These are phyloP conservation scores for Arabis hirsuta DNA, from an alignment of 345 rosid species.

Conservation along the genomic window DNA sequence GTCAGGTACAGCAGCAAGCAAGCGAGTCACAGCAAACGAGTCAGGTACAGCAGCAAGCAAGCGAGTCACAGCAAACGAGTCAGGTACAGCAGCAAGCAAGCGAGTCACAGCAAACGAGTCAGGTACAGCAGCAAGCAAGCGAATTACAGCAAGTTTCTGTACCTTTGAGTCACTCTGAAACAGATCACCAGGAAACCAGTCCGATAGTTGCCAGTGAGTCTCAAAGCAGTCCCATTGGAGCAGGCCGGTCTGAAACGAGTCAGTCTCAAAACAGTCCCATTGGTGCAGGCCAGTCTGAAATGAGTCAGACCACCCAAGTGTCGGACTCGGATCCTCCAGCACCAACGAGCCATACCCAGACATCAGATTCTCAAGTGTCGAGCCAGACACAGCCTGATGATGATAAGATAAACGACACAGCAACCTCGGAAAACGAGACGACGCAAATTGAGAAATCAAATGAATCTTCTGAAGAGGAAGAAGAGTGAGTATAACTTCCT, in stretches of 20 bases:
- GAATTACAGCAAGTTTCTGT: constrained; percentile 38
- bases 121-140: constrained; percentile 16
- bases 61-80: constrained; percentile 38
- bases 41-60: neutral
- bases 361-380: constrained; percentile 47
- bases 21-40: constrained; percentile 25
- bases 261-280: constrained; percentile 35
- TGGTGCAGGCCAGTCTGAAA: constrained; percentile 22
- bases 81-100: constrained; percentile 16
- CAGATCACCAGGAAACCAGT: constrained; percentile 37
- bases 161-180: constrained; percentile 30
- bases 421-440: constrained; percentile 58
- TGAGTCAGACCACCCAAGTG: constrained; percentile 32
- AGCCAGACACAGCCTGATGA: constrained; percentile 57
- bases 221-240: constrained; percentile 31
- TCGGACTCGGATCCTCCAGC: constrained; percentile 32
- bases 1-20: constrained; percentile 29
- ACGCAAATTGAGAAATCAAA: constrained; percentile 51
- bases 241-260: constrained; percentile 14
- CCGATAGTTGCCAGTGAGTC: constrained; percentile 31
- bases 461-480: constrained; percentile 54
- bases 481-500: constrained; percentile 45
- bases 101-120: constrained; percentile 35
- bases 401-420: constrained; percentile 58
- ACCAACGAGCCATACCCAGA: constrained; percentile 34